Conservation (phyloP, 306 rosid genomes). For the Betula pendula region DNA sequence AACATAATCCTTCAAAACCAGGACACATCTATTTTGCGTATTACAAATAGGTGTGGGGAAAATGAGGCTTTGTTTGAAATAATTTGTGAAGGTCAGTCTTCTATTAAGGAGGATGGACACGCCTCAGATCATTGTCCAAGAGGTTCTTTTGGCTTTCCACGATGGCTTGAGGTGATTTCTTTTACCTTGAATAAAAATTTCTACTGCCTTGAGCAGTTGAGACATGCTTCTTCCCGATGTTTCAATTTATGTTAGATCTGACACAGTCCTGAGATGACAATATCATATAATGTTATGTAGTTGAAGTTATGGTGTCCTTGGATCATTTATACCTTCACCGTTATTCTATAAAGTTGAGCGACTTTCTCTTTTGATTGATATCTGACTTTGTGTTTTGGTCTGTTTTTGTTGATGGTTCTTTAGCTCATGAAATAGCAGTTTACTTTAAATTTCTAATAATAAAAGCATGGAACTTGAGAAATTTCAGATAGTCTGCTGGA, state of each 20-base stretch:
- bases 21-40: conserved; percentile 81
- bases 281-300: background rate
- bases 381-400: background rate
- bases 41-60: conserved; percentile 70
- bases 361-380: background rate
- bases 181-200: conserved; percentile 26
- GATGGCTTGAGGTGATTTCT: conserved; percentile 89
- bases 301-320: background rate
- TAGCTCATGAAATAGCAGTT: background rate
- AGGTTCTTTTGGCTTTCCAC: conserved; percentile 90
- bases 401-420: background rate
- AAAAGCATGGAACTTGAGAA: background rate
- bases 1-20: conserved; percentile 89
- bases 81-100: conserved; percentile 74
- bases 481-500: background rate
- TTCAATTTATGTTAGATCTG: background rate
- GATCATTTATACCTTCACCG: background rate
- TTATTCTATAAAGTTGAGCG: background rate
- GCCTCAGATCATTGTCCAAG: conserved; percentile 55
- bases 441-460: background rate
- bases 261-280: background rate
- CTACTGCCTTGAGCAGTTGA: background rate
- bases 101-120: conserved; percentile 51
- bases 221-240: background rate
- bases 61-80: conserved; percentile 70